Base-by-base conservation (phyloP, 257 asterid species). In the Salvia hispanica region DNA sequence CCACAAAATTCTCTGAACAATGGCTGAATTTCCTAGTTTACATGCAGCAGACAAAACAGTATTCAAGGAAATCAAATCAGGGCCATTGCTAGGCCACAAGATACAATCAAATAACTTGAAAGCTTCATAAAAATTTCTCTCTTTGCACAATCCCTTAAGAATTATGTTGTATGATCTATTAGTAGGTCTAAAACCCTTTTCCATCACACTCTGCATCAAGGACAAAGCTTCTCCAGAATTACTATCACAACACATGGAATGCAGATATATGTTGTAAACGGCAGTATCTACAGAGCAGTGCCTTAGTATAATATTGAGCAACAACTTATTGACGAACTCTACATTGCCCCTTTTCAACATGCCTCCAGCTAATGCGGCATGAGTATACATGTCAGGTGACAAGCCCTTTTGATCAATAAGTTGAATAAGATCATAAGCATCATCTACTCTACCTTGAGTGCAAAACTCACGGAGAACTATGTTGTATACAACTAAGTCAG, bases 11-110 rank as follows among this genome's bases (percentile, higher is more conserved):
- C 62, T 57, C 33, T 67, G 54, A 18, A 85, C 73, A 75, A 74
- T 57, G 64, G 78, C 16, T 16, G 79, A 68, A 55, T 82, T 60
- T 52, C 72, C 76, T 44, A 59, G 79, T 71, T 78, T 80, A 76
- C 90, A 82, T 8, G 95, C 90, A 39, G 81, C 82, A 60, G 93
- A 82, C 52, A 88, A 52, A 28, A 88, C 70, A 10, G 78, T 85
- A 66, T 83, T 85, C 70, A 78, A 80, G 46, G 95, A 82, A 72
- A 85, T 50, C 76, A 67, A 50, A 58, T 88, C 93, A 33, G 95
- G 88, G 39, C 83, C 80, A 61, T 68, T 67, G 52, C 48, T 50
- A 39, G 84, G 73, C 88, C 90, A 85, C 51, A 74, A 72, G 47
- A 63, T 62, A 60, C 46, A 15, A 64, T 78, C 72, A 69, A 86